Conservation (phyloP, 1,284 basidiomycete genomes). For the Pseudozyma tsukubaensis region DNA sequence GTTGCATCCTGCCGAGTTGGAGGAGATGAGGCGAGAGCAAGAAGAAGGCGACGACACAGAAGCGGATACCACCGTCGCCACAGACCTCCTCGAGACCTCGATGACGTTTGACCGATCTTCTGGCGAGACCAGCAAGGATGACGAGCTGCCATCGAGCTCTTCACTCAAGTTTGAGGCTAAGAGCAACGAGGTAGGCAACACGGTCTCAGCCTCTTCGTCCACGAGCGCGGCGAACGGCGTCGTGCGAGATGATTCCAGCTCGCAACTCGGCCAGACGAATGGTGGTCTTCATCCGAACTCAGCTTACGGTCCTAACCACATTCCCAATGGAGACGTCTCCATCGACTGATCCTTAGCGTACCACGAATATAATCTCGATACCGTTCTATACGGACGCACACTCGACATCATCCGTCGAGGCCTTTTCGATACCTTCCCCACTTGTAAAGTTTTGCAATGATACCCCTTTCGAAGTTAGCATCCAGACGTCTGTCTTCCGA, state of each 20-base stretch:
- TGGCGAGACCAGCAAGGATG: slow-evolving; percentile 15
- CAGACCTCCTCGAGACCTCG: slow-evolving; percentile 14
- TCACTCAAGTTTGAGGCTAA: slow-evolving; percentile 8
- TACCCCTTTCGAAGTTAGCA: slow-evolving; percentile 9
- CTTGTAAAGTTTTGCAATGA: slow-evolving; percentile 17
- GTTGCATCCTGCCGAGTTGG: slow-evolving; percentile 58
- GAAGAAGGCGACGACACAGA: slow-evolving; percentile 19
- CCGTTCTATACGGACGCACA: too few species aligned
- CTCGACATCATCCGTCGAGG: not conserved
- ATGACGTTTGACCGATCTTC: slow-evolving; percentile 22
- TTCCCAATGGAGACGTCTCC: slow-evolving; percentile 25
- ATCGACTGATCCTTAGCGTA: slow-evolving; percentile 20
- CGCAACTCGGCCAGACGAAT: not conserved
- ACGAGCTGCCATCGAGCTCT: slow-evolving; percentile 3
- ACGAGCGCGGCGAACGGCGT: not conserved
- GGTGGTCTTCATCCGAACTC: slow-evolving; percentile 3
- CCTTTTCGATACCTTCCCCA: slow-evolving; percentile 3
- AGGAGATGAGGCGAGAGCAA: slow-evolving; percentile 39
- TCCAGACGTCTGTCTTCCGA: not conserved
- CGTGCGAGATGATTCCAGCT: not conserved
- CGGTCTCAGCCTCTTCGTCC: not conserved
- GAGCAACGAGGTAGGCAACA: not conserved
- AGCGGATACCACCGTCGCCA: slow-evolving; percentile 17
- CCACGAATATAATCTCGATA: too few species aligned
- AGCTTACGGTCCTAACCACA: slow-evolving; percentile 2